Base-by-base conservation (phyloP, 164 flowering plant species). In the Sedum album region DNA sequence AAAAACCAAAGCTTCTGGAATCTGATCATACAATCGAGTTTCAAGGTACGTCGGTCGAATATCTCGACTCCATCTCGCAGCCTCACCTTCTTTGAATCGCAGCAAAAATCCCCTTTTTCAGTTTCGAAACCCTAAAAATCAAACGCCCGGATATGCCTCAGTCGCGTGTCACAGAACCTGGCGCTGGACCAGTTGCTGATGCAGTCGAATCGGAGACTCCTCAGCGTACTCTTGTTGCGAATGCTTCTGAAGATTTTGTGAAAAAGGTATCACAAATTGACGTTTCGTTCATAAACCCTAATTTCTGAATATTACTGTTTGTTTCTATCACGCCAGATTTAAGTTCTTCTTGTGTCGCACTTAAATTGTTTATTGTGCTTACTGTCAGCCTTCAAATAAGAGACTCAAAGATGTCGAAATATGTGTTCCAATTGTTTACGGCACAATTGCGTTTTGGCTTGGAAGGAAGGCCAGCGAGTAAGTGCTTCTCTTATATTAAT, bases 401-500 rank as follows among this genome's bases (percentile, higher is more conserved):
- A 84, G 78, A 70, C 77, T 84, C 68, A 86, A 89, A 74, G 96
- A 88, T 62, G 79, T 78, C 1, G 97, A 92, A 68, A 78, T 90
- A 31, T 75, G 85, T 49, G 78, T 89, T 67, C 97, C 97, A 0
- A 83, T 92, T 28, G 92, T 81, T 17, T 86, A 80, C 61, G 96
- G 94, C 30, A 92, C 86, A 13, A 77, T 86, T 17, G 88, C 97
- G 3, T 92, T 92, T 71, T 88, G 88, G 86, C 94, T 92, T 4
- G 97, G 97, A 6, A 83, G 85, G 76, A 92, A 88, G 77, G 96
- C 96, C n/a, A 91, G 85, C 69, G 94, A 90, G 90, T 89, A 81
- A 84, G 95, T 86, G 11, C 42, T 31, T 9, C 9, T 31, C 11
- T 30, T 36, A 1, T n/a, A 21, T 18, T 39, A 2, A 3, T 62